phyloP scores from a whole-genome alignment of 805 yeast genomes.

The Nakazawaea populi region DNA sequence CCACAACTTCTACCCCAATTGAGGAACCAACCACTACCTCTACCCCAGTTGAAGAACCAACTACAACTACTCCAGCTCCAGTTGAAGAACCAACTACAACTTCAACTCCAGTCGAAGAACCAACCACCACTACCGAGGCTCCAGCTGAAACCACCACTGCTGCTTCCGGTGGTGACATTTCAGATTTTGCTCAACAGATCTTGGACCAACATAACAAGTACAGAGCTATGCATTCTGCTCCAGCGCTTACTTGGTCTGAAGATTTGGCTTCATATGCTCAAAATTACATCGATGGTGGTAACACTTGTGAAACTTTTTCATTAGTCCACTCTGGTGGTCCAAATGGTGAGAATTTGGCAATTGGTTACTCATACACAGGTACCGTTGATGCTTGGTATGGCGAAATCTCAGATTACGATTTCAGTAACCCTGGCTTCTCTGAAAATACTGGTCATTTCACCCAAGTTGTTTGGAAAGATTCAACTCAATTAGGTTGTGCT shows the following conservation, averaged over 20 bases:
- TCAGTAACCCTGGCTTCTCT: conserved; percentile 40
- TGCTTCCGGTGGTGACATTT: conserved; percentile 17
- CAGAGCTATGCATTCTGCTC: conserved; percentile 49
- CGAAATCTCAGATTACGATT: conserved; percentile 51
- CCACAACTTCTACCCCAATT: conserved; percentile 16
- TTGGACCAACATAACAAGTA: conserved; percentile 56
- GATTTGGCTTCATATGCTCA: conserved; percentile 50
- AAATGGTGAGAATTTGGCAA: conserved; percentile 80
- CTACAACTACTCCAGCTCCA: conserved; percentile 4
- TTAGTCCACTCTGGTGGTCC: conserved; percentile 60
- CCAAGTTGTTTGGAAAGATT: conserved; percentile 67
- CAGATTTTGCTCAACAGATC: conserved; percentile 34
- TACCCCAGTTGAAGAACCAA: conserved; percentile 13
- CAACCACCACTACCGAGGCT: conserved; percentile 10
- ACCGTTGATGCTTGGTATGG: conserved; percentile 75
- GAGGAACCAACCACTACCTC: conserved; percentile 16
- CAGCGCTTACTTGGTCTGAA: conserved; percentile 49
- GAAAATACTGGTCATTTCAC: conserved; percentile 72
- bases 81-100: conserved; percentile 13
- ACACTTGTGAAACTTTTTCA: conserved; percentile 40
- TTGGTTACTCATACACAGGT: conserved; percentile 53
- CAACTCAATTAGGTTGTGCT: conserved; percentile 69
- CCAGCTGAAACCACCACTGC: conserved; percentile 18
- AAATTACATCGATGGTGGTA: conserved; percentile 46
- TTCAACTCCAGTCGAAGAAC: conserved; percentile 13